phyloP scores from a whole-genome alignment of 2,329 filamentous ascomycete species.

The Ceratocystis ficicola region DNA sequence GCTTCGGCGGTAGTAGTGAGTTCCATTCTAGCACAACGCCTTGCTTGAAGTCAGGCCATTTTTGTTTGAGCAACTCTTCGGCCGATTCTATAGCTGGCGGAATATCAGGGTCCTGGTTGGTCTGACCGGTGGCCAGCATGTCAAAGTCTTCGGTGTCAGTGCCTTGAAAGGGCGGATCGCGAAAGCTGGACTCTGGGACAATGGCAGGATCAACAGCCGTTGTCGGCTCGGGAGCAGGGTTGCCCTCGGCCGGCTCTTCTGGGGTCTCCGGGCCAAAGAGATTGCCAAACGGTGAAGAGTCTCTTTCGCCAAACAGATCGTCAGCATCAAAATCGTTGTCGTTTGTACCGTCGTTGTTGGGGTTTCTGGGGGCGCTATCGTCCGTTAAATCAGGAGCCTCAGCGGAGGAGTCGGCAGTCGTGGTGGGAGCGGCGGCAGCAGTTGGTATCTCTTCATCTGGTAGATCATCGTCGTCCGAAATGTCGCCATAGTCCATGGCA shows the following conservation, averaged over 20 bases:
- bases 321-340: constrained; percentile 49
- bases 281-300: constrained; percentile 38
- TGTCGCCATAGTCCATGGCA: constrained; percentile 81
- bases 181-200: constrained; percentile 22
- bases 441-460: constrained; percentile 53
- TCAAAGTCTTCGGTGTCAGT: constrained; percentile 34
- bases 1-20: constrained; percentile 69
- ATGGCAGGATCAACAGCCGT: constrained; percentile 13
- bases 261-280: constrained; percentile 34
- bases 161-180: constrained; percentile 25
- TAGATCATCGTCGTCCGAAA: constrained; percentile 80
- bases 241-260: constrained; percentile 31
- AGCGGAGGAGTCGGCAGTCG: not conserved
- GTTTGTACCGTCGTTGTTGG: constrained; percentile 5
- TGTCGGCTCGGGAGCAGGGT: not conserved
- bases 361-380: constrained; percentile 46
- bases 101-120: constrained; percentile 49
- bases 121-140: constrained; percentile 37
- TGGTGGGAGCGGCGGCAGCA: constrained; percentile 22
- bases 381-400: constrained; percentile 35
- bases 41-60: constrained; percentile 70
- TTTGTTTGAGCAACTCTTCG: constrained; percentile 62
- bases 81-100: constrained; percentile 60
- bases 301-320: constrained; percentile 57
- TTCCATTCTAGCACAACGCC: constrained; percentile 67